phyloP scores from a whole-genome alignment of 768 basidiomycete genomes.

The Sutorius australiensis region DNA sequence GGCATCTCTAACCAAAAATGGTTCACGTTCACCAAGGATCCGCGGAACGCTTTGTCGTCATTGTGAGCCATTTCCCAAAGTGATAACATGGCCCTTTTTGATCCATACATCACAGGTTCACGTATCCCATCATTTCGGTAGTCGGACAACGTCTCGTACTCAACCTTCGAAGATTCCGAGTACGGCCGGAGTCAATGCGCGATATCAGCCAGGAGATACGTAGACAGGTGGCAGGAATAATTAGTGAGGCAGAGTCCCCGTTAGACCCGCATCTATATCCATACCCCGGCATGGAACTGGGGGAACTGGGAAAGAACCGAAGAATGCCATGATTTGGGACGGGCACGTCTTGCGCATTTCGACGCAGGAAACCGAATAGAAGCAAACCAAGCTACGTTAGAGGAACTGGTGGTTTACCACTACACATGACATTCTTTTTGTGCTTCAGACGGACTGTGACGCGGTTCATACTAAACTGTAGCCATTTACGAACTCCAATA shows the following conservation, averaged over 20 bases:
- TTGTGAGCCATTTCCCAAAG: conserved; percentile 5
- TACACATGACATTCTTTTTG: not conserved
- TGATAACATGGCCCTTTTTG: not conserved
- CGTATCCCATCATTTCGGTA: conserved; percentile 9
- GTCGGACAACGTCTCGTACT: conserved; percentile 24
- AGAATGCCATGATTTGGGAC: not conserved
- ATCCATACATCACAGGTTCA: not conserved
- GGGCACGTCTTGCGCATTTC: not conserved
- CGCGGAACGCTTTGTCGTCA: conserved; percentile 8
- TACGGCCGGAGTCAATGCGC: not conserved
- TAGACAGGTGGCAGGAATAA: conserved; percentile 11
- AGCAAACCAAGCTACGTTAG: not conserved
- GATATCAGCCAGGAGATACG: conserved; percentile 14
- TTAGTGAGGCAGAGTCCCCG: not conserved
- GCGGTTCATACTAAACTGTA: not conserved
- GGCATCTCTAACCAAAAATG: not conserved
- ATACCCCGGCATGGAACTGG: not conserved
- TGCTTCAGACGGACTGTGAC: not conserved
- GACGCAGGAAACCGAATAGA: not conserved
- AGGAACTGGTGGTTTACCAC: not conserved
- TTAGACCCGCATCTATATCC: not conserved
- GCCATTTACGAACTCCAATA: not conserved
- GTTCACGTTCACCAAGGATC: conserved; percentile 7
- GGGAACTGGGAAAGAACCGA: not conserved
- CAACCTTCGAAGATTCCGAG: conserved; percentile 15